Evolutionary conservation across 352 stramenopile species (phyloP).

Genomic region (Pythium brassicae): DNA sequence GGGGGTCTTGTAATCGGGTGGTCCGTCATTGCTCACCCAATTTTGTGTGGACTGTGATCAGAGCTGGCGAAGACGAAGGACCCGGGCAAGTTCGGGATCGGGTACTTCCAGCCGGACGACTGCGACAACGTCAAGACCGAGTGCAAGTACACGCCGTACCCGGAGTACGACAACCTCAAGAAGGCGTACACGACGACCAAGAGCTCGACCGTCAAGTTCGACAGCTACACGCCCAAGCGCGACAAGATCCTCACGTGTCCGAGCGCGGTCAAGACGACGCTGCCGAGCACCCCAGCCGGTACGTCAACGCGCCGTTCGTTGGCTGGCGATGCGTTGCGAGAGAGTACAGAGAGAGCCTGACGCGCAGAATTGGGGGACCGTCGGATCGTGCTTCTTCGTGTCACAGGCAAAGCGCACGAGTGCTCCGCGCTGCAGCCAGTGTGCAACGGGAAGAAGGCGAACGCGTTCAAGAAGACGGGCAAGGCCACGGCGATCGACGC

Average conservation of each 20-base stretch:
- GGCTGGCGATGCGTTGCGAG: too few species aligned
- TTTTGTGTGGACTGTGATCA: neutral
- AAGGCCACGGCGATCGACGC: constrained; percentile 8
- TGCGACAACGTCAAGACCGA: constrained; percentile 39
- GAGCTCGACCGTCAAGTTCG: constrained; percentile 30
- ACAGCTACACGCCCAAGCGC: constrained; percentile 23
- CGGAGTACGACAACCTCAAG: constrained; percentile 46
- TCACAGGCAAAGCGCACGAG: constrained; percentile 33
- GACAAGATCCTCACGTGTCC: constrained; percentile 24
- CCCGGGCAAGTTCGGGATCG: constrained; percentile 36
- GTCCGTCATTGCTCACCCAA: neutral
- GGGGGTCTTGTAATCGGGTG: neutral
- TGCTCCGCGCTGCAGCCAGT: constrained; percentile 50
- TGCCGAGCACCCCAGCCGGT: constrained; percentile 31
- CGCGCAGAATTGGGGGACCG: too few species aligned
- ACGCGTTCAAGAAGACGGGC: constrained; percentile 36
- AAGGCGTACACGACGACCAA: constrained; percentile 46
- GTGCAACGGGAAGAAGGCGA: constrained; percentile 56
- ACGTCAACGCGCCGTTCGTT: too few species aligned
- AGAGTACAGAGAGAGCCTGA: too few species aligned
- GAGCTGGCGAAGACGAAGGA: constrained; percentile 31
- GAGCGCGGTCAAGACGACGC: constrained; percentile 13
- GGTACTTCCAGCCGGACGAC: constrained; percentile 38
- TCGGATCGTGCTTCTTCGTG: too few species aligned
- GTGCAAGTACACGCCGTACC: constrained; percentile 42